Base-by-base conservation (phyloP, 169 alveolate species). In the Eimeria acervulina region DNA sequence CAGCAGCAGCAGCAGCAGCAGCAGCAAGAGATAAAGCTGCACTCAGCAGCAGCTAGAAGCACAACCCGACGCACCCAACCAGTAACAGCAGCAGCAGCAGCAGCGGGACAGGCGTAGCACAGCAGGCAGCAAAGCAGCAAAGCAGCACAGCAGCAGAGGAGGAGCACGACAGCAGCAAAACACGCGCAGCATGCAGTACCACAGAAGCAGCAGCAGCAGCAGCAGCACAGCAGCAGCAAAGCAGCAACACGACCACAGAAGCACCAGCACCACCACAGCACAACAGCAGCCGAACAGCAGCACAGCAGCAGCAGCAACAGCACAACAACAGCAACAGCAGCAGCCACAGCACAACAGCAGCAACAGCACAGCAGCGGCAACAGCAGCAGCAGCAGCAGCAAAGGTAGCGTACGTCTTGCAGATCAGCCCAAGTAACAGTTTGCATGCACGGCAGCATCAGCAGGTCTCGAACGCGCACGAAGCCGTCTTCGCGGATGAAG, bases 401-500 rank as follows among this genome's bases (percentile, higher is more conserved):
- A 31, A 80, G 51, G 70, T 63, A 59, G 63, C 76, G 38, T 1
- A 59, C 93, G 31, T 36, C 44, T 59, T 85, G 15, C 8, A 55
- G 61, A 47, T 85, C 81, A 5, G 21, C 40, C 95, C 95, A 92
- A 21, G 95, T 52, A 36, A 92, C 95, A 13, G 84, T 36, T 13
- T 63, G 81, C 95, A 92, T 92, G 92, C 95, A 92, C 17, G 87
- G 91, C 40, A 92, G 92, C 6, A 42, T 51, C 10, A 92, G 92
- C 23, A 92, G 70, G 26, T 92, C 76, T 23, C 95, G 40, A 6
- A 80, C 84, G n/a, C 95, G 36, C 31, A 92, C 95, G 59, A 74
- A 92, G n/a, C 95, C 95, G 72, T 92, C 95, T 55, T 92, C 95
- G 21, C 95, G 40, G n/a, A 92, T 92, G 36, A 63, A 81, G 33